These are phyloP conservation scores for Furcasterigmium furcatum DNA, from an alignment of 2,329 filamentous ascomycete genomes.

Conservation along the genomic window DNA sequence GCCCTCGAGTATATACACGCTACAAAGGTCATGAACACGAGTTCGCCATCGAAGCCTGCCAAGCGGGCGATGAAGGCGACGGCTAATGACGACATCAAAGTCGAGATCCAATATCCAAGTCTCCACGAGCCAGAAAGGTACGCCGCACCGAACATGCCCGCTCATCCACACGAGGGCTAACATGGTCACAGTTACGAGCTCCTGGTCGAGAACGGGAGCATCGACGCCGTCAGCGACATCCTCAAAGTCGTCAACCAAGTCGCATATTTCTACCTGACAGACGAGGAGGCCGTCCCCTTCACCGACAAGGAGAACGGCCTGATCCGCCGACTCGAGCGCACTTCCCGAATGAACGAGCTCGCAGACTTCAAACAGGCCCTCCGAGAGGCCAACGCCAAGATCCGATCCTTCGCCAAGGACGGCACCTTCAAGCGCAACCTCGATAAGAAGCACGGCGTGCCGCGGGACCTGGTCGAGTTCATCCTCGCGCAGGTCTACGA, in stretches of 20 bases:
- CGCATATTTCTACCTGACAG: conserved; percentile 73
- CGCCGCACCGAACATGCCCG: too few relatives aligned
- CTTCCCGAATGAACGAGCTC: conserved; percentile 61
- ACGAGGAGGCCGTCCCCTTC: conserved; percentile 64
- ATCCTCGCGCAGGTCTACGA: conserved; percentile 88
- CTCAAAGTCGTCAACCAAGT: conserved; percentile 66
- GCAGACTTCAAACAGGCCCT: conserved; percentile 71
- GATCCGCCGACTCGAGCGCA: conserved; percentile 72
- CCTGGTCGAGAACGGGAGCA: conserved; percentile 74
- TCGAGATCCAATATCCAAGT: conserved; percentile 84
- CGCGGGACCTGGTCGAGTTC: conserved; percentile 70
- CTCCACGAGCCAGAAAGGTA: conserved; percentile 65
- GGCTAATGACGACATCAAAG: conserved; percentile 47
- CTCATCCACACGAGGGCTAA: too few relatives aligned
- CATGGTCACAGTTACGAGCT: conserved; percentile 59
- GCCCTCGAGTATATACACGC: conserved; percentile 53
- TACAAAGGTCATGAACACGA: conserved; percentile 30
- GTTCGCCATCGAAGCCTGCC: conserved; percentile 7
- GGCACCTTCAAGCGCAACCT: conserved; percentile 73
- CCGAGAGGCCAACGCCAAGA: conserved; percentile 70
- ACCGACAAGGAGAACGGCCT: conserved; percentile 71
- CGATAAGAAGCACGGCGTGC: conserved; percentile 64
- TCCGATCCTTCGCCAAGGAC: conserved; percentile 63
- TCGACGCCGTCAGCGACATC: conserved; percentile 74
- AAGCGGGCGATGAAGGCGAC: conserved; percentile 8